Evolutionary conservation across 2,329 filamentous ascomycete species (phyloP), one percentile per base, ranked within the genome.

Genomic region (Apiospora hydei): DNA sequence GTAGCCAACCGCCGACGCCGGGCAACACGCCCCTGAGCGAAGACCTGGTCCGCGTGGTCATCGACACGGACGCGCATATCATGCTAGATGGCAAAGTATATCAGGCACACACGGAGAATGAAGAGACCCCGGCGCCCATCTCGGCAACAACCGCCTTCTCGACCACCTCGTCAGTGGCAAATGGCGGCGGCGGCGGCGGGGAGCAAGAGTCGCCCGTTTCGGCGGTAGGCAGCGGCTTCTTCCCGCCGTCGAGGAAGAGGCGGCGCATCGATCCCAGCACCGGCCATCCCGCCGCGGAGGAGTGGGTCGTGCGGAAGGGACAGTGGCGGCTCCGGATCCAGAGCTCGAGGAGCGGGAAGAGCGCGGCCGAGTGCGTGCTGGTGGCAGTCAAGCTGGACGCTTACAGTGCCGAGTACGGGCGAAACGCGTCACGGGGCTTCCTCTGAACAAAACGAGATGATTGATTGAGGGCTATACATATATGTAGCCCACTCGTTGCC

Each of bases 351-450:
- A 84, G 82, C 69, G 86, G 87, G 68, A 89, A 87, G 77, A 85
- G 84, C 49, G 84, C 85, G 2, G 86, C 92, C 71, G 92, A 96
- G 82, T 92, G 94, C 72, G 87, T 94, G 30, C 86, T 97, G 69
- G 86, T 93, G 21, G 93, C 91, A 0, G 93, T 95, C 46, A 94
- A 93, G 81, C 79, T 97, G 38, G 93, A 97, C 76, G 92, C 91
- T 0, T 88, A 91, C 76, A 92, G 87, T 70, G 87, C 86, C 10
- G 90, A 96, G 81, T 85, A 86, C 73, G 87, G 87, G 14, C 88
- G 93, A 74, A 97, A 97, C 83, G 83, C 82, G 69, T 81, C 85
- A 69, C 87, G 93, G 74, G 83, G 82, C 0, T 97, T 97, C 79
- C 80, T 97, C 34, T 64, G 34, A 64, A n/a, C 1, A 1, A 1